These are phyloP conservation scores for Tulasnella sp. DNA, from an alignment of 768 basidiomycete species.

Conservation along the genomic window DNA sequence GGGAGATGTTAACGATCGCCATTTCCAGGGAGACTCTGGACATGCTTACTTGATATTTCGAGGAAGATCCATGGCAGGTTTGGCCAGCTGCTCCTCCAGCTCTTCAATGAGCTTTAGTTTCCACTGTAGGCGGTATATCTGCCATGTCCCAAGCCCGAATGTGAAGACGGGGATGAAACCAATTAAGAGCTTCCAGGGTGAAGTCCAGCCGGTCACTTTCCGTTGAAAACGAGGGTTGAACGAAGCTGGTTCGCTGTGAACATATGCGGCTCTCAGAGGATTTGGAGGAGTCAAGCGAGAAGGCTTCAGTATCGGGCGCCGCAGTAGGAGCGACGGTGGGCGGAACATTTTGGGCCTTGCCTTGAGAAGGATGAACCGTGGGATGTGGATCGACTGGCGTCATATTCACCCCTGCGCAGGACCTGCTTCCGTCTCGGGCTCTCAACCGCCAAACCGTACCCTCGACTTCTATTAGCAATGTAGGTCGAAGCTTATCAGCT, in stretches of 20 bases:
- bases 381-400: conserved; percentile 1
- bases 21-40: conserved; percentile 22
- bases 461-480: neutral
- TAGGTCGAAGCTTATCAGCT: neutral
- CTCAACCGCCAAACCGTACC: neutral
- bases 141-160: conserved; percentile 88
- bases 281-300: neutral
- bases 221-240: conserved; percentile 9
- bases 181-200: conserved; percentile 43
- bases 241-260: conserved; percentile 18
- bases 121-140: conserved; percentile 89
- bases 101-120: conserved; percentile 92
- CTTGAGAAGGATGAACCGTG: conserved; percentile 5
- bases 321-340: neutral
- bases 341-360: conserved; percentile 19
- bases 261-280: neutral
- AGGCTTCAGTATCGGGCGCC: neutral
- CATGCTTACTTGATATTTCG: conserved; percentile 72
- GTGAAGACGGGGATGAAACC: conserved; percentile 88
- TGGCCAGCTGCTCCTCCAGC: conserved; percentile 80
- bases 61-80: conserved; percentile 74
- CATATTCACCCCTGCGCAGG: conserved; percentile 1
- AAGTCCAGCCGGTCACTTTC: conserved; percentile 24
- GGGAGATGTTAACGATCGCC: neutral
- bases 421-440: neutral